Evolutionary conservation across 2,329 filamentous ascomycete species (phyloP).

Genomic region (Rosellinia necatrix): DNA sequence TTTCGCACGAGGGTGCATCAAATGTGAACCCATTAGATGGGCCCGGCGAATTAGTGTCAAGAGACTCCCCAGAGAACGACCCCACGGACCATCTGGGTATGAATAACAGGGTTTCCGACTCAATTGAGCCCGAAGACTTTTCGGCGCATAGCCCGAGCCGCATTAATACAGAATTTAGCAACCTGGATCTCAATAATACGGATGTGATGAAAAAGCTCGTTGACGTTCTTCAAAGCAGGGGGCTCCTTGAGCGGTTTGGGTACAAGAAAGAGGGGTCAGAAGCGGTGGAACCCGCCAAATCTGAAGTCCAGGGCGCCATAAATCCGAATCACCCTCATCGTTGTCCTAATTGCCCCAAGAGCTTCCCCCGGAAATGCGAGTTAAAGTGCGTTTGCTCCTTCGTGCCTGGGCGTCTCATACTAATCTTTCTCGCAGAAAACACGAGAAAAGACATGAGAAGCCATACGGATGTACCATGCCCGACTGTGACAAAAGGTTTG

Average conservation of each 20-base stretch:
- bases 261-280: constrained; percentile 31
- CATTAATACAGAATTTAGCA: not conserved
- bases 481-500: constrained; percentile 73
- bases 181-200: constrained; percentile 10
- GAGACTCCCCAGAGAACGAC: not conserved
- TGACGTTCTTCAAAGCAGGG: constrained; percentile 32
- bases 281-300: constrained; percentile 18
- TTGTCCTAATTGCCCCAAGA: constrained; percentile 52
- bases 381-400: constrained; percentile 53
- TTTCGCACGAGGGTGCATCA: not conserved
- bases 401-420: not conserved
- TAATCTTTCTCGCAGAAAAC: constrained; percentile 65
- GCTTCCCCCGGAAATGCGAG: constrained; percentile 57
- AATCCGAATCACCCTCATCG: constrained; percentile 28
- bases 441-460: constrained; percentile 77
- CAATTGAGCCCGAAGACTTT: constrained; percentile 3
- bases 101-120: constrained; percentile 6
- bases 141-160: not conserved
- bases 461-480: constrained; percentile 82
- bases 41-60: not conserved
- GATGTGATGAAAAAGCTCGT: constrained; percentile 29
- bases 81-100: not conserved
- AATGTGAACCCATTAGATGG: not conserved
- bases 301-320: constrained; percentile 14
- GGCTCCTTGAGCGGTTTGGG: constrained; percentile 33